Evolutionary conservation across 768 basidiomycete species (phyloP).

Genomic region (Hericium coralloides): DNA sequence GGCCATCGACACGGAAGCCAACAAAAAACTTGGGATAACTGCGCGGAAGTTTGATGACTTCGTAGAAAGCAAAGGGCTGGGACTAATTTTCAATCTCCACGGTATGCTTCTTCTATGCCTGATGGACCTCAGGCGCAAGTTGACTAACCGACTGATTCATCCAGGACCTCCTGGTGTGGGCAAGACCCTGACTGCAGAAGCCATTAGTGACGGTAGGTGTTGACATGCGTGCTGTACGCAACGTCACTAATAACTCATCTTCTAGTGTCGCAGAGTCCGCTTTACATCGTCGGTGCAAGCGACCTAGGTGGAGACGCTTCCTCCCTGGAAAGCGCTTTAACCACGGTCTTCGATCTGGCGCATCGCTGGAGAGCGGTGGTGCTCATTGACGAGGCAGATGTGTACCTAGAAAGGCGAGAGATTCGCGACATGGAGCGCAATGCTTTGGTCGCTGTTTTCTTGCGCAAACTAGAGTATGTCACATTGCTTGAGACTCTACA

Average conservation of each 20-base stretch:
- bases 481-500: no score
- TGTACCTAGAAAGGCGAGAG: conserved; percentile 23
- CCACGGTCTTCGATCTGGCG: conserved; percentile 20
- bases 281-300: background rate
- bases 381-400: conserved; percentile 29
- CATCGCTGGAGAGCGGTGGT: conserved; percentile 28
- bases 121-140: no score
- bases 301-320: background rate
- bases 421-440: conserved; percentile 21
- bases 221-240: no score
- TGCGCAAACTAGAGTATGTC: conserved; percentile 25
- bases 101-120: conserved; percentile 15
- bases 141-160: background rate
- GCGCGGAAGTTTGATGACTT: conserved; percentile 23
- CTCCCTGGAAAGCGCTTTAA: background rate
- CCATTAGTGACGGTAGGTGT: conserved; percentile 13
- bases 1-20: background rate
- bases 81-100: conserved; percentile 25
- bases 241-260: background rate
- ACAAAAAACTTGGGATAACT: background rate
- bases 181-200: conserved; percentile 18
- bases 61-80: conserved; percentile 27
- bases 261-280: background rate
- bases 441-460: conserved; percentile 27
- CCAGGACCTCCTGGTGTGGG: conserved; percentile 11